Base-by-base conservation (phyloP, 495 filamentous ascomycete species). In the Penicillium canariense region DNA sequence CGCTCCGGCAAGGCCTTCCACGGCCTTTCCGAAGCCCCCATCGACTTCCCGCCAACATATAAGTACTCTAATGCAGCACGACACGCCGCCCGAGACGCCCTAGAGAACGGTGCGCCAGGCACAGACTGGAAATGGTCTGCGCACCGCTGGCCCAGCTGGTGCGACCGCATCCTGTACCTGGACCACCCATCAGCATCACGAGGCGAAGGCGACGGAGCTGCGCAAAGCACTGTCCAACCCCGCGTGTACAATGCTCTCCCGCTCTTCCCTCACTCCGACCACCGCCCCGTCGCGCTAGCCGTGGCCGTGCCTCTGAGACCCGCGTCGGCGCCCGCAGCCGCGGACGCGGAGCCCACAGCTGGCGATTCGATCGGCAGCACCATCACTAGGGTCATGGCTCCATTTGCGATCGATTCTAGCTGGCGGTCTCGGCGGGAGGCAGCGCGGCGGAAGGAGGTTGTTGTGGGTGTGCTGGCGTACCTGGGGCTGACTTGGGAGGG, bases 101-200 rank as follows among this genome's bases (percentile, higher is more conserved):
- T 65, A 2, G 49, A 57, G 35, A 58, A 58, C 42, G 66, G 39
- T 17, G 43, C 73, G 49, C 48, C 52, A 2, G 68, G 69, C 38
- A 73, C 83, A 10, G 71, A 78, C 14, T 96, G 90, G 89, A 69
- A 72, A 32, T 96, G 90, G 83, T 85, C 90, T 22, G 73, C 69
- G 39, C 85, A 89, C 62, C 85, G 94, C 34, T 96, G 86, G 83
- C 94, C 94, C 1, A 87, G 87, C 63, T 98, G 94, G 93, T 95
- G 90, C 56, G 94, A 98, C 68, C 84, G 94, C 11, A 85, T 98
- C 36, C 72, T 98, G 15, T 97, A 83, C 62, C 77, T 90, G 12
- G 81, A 85, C n/a, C 55, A 81, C 11, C 83, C 85, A 5, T 52
- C 67, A 11, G 83, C 85, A 6, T 52, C 66, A 14, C 84, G 81